Evolutionary conservation across 192 early-diverging fungal species (phyloP), one percentile per base, ranked within the genome.

Genomic region (Backusella tarrabulga): DNA sequence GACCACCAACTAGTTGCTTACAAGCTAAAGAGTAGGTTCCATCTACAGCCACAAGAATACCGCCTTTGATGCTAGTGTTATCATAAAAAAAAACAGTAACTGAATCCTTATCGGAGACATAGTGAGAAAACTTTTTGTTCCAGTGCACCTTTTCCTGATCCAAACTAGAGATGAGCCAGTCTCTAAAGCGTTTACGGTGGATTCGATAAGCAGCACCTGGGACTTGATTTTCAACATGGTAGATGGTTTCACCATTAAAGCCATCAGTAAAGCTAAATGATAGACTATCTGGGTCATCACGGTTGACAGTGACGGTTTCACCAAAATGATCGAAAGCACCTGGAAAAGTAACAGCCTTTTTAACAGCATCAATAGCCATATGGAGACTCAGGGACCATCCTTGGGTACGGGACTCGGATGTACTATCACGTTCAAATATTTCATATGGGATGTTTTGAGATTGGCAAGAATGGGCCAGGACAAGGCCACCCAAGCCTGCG

Each of bases 1-100:
- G 14, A 1, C 60, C 35, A 0, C 40, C 40, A 8, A 75, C 21
- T n/a, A 79, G 38, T 32, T 77, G 72, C 15, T 70, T 23, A 34
- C 83, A 77, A 7, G 82, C 68, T 0, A 21, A 42, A n/a, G 77
- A 79, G 19, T 67, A 75, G 1, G 80, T 74, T 14, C 85, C 85
- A 74, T 85, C 84, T 1, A 76, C 76, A 41, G 80, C 83, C 0
- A 84, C 80, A 19, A 85, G 52, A n/a, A 82, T 42, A 32, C 73
- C 73, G 4, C 83, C 83, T 26, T 69, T 66, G 6, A 36, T 17
- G 4, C n/a, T 23, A 1, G 75, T 42, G 2, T 68, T 40, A 21
- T 84, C 83, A 2, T 67, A 36, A 68, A 71, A 79, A 7, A 15
- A 54, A 35, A 79, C 70, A 34, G 40, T 32, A 32, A 84, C 75